Evolutionary conservation across 306 rosid species (phyloP).

Genomic region (Senna siamea): DNA sequence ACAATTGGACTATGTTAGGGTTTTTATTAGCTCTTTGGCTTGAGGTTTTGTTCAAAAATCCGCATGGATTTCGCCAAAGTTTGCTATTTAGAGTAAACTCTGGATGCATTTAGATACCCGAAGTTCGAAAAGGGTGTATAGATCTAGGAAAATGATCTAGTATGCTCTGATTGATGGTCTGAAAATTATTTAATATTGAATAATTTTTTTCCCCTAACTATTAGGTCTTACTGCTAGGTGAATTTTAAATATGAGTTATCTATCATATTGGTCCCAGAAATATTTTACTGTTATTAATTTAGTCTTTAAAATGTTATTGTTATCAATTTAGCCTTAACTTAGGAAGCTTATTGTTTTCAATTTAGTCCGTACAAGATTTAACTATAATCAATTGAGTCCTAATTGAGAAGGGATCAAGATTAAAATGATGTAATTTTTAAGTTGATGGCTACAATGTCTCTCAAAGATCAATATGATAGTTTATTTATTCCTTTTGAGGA

Average conservation of each 20-base stretch:
- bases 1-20: conserved; percentile 34
- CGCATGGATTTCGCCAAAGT: background rate
- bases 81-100: background rate
- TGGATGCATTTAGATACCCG: background rate
- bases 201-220: background rate
- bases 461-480: too few species aligned
- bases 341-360: too few species aligned
- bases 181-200: background rate
- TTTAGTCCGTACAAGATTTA: too few species aligned
- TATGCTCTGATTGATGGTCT: conserved; percentile 8
- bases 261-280: too few species aligned
- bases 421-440: too few species aligned
- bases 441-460: too few species aligned
- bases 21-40: conserved; percentile 24
- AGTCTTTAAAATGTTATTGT: too few species aligned
- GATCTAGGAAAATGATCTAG: conserved; percentile 21
- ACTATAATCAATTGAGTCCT: too few species aligned
- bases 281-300: too few species aligned
- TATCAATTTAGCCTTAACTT: too few species aligned
- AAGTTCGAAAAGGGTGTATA: background rate
- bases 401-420: too few species aligned
- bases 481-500: background rate
- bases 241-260: background rate
- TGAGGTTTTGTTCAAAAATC: conserved; percentile 1
- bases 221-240: background rate